Evolutionary conservation across 768 basidiomycete genomes (phyloP).

Genomic region (Suillus subluteus): DNA sequence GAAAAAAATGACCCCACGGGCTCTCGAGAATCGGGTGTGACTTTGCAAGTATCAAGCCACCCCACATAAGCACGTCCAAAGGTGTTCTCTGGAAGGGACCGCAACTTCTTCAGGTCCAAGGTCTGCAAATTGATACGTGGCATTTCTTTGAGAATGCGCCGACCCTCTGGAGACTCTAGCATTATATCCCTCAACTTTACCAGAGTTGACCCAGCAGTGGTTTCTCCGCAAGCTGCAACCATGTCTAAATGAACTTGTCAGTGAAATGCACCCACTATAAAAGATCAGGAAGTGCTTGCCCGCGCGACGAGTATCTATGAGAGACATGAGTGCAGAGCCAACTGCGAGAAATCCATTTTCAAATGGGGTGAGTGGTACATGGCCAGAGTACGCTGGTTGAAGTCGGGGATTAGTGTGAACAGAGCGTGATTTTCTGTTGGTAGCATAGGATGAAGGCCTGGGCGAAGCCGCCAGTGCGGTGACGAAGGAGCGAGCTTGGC

Average conservation of each 20-base stretch:
- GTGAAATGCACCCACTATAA: background rate
- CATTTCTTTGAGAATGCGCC: conserved; percentile 79
- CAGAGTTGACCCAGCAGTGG: conserved; percentile 81
- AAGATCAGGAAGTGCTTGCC: conserved; percentile 52
- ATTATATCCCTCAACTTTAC: conserved; percentile 77
- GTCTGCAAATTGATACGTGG: conserved; percentile 81
- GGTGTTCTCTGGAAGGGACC: conserved; percentile 72
- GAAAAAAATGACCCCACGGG: conserved; percentile 55
- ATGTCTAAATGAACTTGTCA: conserved; percentile 65
- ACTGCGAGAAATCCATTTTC: conserved; percentile 85
- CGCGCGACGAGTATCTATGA: conserved; percentile 80
- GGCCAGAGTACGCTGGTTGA: conserved; percentile 70
- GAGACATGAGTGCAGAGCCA: conserved; percentile 83
- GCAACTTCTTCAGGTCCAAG: conserved; percentile 71
- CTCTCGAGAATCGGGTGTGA: conserved; percentile 92
- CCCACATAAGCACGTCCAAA: conserved; percentile 86
- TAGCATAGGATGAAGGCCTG: background rate
- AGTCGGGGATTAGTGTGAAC: conserved; percentile 17
- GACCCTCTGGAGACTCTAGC: conserved; percentile 80
- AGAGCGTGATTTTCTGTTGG: conserved; percentile 11
- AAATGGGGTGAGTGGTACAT: conserved; percentile 79
- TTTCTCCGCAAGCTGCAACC: conserved; percentile 93
- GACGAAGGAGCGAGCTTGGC: background rate
- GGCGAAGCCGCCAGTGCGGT: background rate
- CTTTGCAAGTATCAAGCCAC: conserved; percentile 87